Evolutionary conservation across 2,329 filamentous ascomycete species (phyloP).

Genomic region (Penicillium oxalicum): DNA sequence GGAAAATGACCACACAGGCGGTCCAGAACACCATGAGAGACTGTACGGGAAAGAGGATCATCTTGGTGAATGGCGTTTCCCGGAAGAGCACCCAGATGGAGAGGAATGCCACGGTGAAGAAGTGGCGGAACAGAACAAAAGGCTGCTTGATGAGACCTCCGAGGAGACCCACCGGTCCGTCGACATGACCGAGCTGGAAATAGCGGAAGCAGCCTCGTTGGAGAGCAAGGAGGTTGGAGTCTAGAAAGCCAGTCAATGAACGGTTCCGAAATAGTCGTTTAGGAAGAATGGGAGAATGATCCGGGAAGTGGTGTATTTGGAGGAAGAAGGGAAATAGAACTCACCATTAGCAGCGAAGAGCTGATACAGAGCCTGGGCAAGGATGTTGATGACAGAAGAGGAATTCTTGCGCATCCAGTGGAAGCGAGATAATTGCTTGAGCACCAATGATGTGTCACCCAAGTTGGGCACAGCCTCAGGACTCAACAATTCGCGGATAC

Average conservation of each 20-base stretch:
- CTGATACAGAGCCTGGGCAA: conserved; percentile 88
- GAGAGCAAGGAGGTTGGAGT: conserved; percentile 68
- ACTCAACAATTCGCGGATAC: conserved; percentile 67
- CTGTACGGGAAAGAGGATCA: conserved; percentile 61
- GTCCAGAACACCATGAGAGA: conserved; percentile 69
- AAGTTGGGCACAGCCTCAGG: conserved; percentile 65
- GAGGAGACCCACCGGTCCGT: conserved; percentile 74
- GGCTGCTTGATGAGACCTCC: conserved; percentile 76
- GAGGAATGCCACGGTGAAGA: conserved; percentile 87
- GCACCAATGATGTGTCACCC: conserved; percentile 59
- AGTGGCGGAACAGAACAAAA: conserved; percentile 76
- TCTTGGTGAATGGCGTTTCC: conserved; percentile 47
- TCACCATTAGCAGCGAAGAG: conserved; percentile 77
- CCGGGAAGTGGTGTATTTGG: conserved; percentile 3
- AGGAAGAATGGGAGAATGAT: no score
- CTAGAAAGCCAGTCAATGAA: conserved; percentile 24
- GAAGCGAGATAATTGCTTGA: conserved; percentile 64
- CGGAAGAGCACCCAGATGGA: conserved; percentile 67
- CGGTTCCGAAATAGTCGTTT: no score
- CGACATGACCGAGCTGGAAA: conserved; percentile 69
- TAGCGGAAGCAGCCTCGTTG: conserved; percentile 90
- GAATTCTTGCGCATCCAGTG: conserved; percentile 82
- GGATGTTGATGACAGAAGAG: conserved; percentile 88
- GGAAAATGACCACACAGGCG: conserved; percentile 74
- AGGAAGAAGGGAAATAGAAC: conserved; percentile 5